phyloP scores from a whole-genome alignment of 805 yeast genomes.

The Torulaspora maleeae region DNA sequence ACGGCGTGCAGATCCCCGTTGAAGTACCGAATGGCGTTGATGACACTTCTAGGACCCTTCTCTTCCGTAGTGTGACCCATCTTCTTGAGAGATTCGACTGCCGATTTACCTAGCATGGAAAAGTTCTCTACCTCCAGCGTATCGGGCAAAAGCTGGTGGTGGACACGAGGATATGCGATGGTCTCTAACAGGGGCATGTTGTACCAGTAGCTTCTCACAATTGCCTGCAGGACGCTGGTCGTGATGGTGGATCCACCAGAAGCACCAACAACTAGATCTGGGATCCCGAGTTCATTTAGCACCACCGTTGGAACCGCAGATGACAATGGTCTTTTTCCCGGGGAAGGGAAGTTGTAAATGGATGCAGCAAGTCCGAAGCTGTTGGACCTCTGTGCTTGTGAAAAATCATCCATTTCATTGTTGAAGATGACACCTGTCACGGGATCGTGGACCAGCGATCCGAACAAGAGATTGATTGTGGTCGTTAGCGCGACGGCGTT shows the following conservation, averaged over 20 bases:
- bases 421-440: slow-evolving; percentile 78
- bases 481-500: slow-evolving; percentile 87
- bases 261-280: slow-evolving; percentile 77
- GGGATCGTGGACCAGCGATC: slow-evolving; percentile 76
- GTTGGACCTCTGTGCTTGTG: slow-evolving; percentile 62
- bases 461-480: slow-evolving; percentile 79
- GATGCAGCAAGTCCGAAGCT: slow-evolving; percentile 82
- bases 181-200: slow-evolving; percentile 58
- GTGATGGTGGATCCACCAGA: slow-evolving; percentile 91
- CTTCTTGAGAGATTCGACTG: slow-evolving; percentile 34
- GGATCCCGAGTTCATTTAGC: slow-evolving; percentile 42
- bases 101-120: slow-evolving; percentile 42
- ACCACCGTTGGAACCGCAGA: slow-evolving; percentile 77
- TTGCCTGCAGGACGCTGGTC: slow-evolving; percentile 77
- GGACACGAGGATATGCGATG: slow-evolving; percentile 75
- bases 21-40: slow-evolving; percentile 49
- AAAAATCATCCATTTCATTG: slow-evolving; percentile 93
- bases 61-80: slow-evolving; percentile 50
- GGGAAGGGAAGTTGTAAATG: slow-evolving; percentile 66
- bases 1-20: slow-evolving; percentile 61
- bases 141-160: slow-evolving; percentile 86
- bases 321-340: slow-evolving; percentile 77
- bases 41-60: slow-evolving; percentile 47
- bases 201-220: slow-evolving; percentile 60
- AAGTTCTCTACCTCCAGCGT: slow-evolving; percentile 51